These are phyloP conservation scores for Microglena sp. DNA, from an alignment of 139 green algal genomes.

Conservation along the genomic window DNA sequence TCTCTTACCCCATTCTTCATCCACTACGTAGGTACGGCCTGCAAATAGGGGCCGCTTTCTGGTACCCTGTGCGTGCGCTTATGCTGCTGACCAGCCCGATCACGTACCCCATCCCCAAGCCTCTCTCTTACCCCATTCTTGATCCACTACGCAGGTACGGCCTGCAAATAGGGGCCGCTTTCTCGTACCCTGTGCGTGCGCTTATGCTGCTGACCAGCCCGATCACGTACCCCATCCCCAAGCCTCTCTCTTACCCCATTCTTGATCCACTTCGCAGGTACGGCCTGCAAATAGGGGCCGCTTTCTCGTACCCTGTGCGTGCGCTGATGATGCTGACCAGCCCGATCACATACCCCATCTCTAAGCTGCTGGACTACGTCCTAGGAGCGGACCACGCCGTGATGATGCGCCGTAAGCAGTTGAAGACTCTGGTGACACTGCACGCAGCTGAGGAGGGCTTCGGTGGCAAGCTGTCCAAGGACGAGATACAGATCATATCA, in stretches of 20 bases:
- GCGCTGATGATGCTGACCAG: conserved; percentile 8
- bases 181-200: conserved; percentile 1
- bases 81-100: conserved; percentile 17
- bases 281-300: conserved; percentile 74
- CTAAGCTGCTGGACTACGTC: conserved; percentile 71
- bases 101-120: not conserved
- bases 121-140: conserved; percentile 29
- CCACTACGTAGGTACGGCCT: too few species aligned
- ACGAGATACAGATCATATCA: conserved; percentile 29
- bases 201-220: conserved; percentile 61
- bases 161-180: not conserved
- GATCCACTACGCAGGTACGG: too few species aligned
- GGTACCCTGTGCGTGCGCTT: conserved; percentile 57
- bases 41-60: conserved; percentile 61
- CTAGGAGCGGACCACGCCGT: conserved; percentile 57
- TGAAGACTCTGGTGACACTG: conserved; percentile 80
- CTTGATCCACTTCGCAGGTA: conserved; percentile 23
- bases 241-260: conserved; percentile 11
- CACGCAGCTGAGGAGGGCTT: conserved; percentile 44
- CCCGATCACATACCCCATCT: conserved; percentile 8
- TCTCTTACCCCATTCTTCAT: conserved; percentile 34
- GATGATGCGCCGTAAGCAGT: conserved; percentile 68
- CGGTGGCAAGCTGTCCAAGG: conserved; percentile 13
- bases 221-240: conserved; percentile 67
- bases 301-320: conserved; percentile 51